Evolutionary conservation across 1,284 basidiomycete species (phyloP), one percentile per base, ranked within the genome.

Genomic region (Mycena citricolor): DNA sequence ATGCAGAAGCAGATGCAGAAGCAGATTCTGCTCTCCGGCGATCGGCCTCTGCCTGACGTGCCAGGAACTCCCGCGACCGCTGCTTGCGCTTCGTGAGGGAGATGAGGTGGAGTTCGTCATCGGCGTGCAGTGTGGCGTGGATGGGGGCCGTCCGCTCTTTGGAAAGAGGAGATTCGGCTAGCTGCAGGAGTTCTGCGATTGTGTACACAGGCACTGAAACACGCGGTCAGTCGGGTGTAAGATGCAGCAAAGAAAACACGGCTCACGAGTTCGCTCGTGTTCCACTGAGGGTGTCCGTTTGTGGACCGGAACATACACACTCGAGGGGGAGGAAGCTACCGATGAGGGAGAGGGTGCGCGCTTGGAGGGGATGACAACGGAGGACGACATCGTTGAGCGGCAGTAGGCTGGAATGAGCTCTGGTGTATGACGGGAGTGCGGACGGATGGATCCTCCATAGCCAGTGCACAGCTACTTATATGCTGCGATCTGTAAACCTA

Each of bases 251-350:
- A 13, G 16, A 11, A 26, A 37, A 8, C 20, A 25, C 11, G 8
- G 44, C 47, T 25, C 20, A 49, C 47, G 33, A 11, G 37, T 44
- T 1, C 42, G 47, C 5, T 40, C 16, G 5, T 28, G 26, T 19
- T 21, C 33, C 8, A 24, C 32, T 12, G 35, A 44, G n/a, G 31
- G 16, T 8, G 21, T 25, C 21, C 47, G 47, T 40, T 22, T 35
- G 38, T 49, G 47, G 13, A 49, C 47, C 25, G 47, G 47, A 16
- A 49, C 21, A 17, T 49, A 49, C 5, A 44, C 42, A 29, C 20
- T 31, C 11, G 47, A 40, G 21, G 13, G 21, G 14, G 47, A 43
- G 1, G 21, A 4, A 6, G 26, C 5, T 8, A 12, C 8, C 12
- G 44, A 42, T 2, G 41, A 39, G 0, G 46, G 30, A 3, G 37